Base-by-base conservation (phyloP, 805 yeast genomes). In the Candida ipomoeae region DNA sequence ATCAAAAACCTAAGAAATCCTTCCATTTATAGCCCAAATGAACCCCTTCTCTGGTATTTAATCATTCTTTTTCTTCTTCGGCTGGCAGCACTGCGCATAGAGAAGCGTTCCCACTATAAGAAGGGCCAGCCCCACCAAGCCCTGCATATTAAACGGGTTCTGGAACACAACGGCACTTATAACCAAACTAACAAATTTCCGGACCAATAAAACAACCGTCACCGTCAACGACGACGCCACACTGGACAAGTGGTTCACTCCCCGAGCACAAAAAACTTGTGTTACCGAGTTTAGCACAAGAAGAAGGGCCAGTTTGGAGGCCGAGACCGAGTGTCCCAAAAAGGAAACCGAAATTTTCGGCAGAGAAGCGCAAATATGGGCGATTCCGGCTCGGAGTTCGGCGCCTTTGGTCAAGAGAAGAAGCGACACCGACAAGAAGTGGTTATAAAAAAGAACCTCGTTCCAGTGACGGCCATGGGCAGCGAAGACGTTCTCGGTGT, bases 211-310 rank as follows among this genome's bases (percentile, higher is more conserved):
- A 0, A 83, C 78, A 11, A 87, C 78, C 0, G 83, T 76, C 2
- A 86, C 78, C 0, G 88, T 82, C 40, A 87, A 62, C 0, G 91
- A 85, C n/a, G 79, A 71, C 1, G 84, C 74, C 6, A 63, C 63
- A 17, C 85, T 80, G 0, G 84, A 81, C 21, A 87, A 67, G 58
- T 71, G 71, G 59, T 83, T 84, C 11, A 86, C 92, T 4, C 92
- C 90, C 11, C 79, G 66, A 1, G 84, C 80, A 60, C 95, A 87
- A 3, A 81, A 46, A 55, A 57, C 62, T 50, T 65, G 70, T 6
- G 69, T 43, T 2, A 45, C 44, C 23, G 59, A 54, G 45, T 65
- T 65, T 4, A 58, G 21, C 3, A 40, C 47, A 21, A 65, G 52
- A 32, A 53, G 49, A 13, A 53, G 34, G 3, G 52, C 21, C 39